Evolutionary conservation across 352 stramenopile species (phyloP), one percentile per base, ranked within the genome.

Genomic region (Pythium pyrilobum): DNA sequence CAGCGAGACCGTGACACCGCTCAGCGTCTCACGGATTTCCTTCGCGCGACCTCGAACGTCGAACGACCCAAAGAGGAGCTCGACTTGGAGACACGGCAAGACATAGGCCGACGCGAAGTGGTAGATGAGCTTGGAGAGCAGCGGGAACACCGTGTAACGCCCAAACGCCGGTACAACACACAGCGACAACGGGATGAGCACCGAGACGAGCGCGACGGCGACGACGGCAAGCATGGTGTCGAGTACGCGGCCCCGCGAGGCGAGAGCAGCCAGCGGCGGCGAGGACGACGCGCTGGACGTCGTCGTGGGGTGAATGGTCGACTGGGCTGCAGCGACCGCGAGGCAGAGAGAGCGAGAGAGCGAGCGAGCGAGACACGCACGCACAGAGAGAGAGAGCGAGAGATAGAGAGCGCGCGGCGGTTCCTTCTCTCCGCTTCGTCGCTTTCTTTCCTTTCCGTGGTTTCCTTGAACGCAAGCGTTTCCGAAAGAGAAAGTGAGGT

Each of bases 121-220:
- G 46, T 66, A 49, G 33, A 69, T 58, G 37, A 69, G 45, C 39
- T 48, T 54, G 28, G 56, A 59, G 28, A 69, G 56, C 32, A 69
- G 24, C 15, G 62, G 62, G 29, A 69, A 69, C 9, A 69, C 58
- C 15, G 62, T 69, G 46, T 57, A 65, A 10, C 51, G 53, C 32
- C 50, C 62, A 39, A 69, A 64, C 29, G 62, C 59, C 51, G 62
- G 62, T 36, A 69, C 52, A 31, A 66, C 41, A 39, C 62, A 69
- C 16, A 65, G 50, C 37, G 52, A 66, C 9, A 69, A 38, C 42
- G 62, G 62, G 32, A 69, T 51, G 40, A 67, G 53, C 31, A 67
- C 48, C 40, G 59, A 64, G 20, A 67, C 42, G 6, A 56, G 38
- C 27, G 53, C 54, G 24, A 63, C 54, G 21, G 62, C 28, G 42